phyloP scores from a whole-genome alignment of 805 yeast species.

The Lachancea fermentati region DNA sequence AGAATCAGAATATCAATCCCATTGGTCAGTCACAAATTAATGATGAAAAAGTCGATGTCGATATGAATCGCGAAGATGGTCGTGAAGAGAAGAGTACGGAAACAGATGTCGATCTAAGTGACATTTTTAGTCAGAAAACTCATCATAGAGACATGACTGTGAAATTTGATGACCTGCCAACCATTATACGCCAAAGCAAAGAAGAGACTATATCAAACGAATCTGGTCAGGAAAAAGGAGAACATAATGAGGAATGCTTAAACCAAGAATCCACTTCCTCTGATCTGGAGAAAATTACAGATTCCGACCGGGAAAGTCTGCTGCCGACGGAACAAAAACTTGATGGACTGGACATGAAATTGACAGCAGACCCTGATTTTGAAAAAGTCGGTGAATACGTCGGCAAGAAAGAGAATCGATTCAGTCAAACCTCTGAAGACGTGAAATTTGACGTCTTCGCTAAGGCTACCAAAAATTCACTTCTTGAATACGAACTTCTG shows the following conservation, averaged over 20 bases:
- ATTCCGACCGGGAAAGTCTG: too few relatives aligned
- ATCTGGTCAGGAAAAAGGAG: too few relatives aligned
- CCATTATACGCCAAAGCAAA: conserved; percentile 15
- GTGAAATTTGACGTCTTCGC: background rate
- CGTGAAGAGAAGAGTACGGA: conserved; percentile 5
- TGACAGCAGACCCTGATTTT: too few relatives aligned
- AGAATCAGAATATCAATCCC: background rate
- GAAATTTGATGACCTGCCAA: conserved; percentile 26
- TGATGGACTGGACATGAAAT: too few relatives aligned
- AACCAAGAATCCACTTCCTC: too few relatives aligned
- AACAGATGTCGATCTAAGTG: conserved; percentile 22
- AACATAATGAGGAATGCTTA: too few relatives aligned
- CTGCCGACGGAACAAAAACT: too few relatives aligned
- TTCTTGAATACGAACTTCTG: conserved; percentile 6
- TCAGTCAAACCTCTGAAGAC: background rate
- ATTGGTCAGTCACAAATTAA: background rate
- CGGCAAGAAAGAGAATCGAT: too few relatives aligned
- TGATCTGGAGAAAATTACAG: too few relatives aligned
- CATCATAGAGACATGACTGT: conserved; percentile 18
- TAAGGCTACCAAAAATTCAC: background rate
- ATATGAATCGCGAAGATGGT: conserved; percentile 9
- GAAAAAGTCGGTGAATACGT: too few relatives aligned
- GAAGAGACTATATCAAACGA: background rate
- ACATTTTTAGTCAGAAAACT: conserved; percentile 19
- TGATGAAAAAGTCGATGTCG: conserved; percentile 7